These are phyloP conservation scores for Pestalotiopsis sp. DNA, from an alignment of 2,329 filamentous ascomycete genomes.

Conservation along the genomic window DNA sequence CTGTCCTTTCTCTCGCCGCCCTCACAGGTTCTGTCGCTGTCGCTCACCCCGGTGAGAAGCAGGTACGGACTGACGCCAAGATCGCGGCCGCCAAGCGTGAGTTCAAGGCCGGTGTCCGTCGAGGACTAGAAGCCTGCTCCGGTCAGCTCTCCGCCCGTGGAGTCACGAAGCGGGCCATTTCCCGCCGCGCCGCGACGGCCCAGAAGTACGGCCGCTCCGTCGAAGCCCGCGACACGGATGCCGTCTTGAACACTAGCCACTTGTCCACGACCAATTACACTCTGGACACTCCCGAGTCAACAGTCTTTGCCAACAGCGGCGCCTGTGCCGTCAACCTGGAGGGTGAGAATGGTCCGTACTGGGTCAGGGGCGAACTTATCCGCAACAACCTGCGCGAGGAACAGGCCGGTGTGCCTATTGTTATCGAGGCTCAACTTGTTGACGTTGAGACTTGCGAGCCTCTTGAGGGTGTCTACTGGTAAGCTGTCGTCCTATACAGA, in stretches of 20 bases:
- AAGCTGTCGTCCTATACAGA: too few species aligned
- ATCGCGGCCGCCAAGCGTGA: background rate
- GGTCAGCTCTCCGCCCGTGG: background rate
- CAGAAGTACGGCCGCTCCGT: background rate
- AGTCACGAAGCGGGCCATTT: background rate
- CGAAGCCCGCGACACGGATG: conserved; percentile 31
- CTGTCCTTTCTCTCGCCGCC: background rate
- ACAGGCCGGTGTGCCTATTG: conserved; percentile 48
- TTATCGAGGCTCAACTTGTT: conserved; percentile 53
- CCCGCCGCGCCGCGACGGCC: conserved; percentile 1
- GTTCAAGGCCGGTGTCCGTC: background rate
- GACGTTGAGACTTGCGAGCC: conserved; percentile 54
- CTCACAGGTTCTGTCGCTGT: background rate
- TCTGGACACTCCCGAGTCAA: conserved; percentile 30
- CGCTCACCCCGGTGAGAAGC: conserved; percentile 2
- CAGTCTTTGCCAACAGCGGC: conserved; percentile 41
- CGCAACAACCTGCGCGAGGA: conserved; percentile 47
- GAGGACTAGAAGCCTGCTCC: conserved; percentile 3
- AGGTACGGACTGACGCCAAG: background rate
- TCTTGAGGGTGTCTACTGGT: conserved; percentile 43
- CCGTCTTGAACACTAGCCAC: conserved; percentile 13
- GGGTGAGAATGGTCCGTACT: conserved; percentile 55
- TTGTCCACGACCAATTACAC: conserved; percentile 36
- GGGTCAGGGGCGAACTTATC: conserved; percentile 50
- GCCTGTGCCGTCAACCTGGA: conserved; percentile 52